Base-by-base conservation (phyloP, 176 grass and related monocot species). In the Dactylis glomerata region DNA sequence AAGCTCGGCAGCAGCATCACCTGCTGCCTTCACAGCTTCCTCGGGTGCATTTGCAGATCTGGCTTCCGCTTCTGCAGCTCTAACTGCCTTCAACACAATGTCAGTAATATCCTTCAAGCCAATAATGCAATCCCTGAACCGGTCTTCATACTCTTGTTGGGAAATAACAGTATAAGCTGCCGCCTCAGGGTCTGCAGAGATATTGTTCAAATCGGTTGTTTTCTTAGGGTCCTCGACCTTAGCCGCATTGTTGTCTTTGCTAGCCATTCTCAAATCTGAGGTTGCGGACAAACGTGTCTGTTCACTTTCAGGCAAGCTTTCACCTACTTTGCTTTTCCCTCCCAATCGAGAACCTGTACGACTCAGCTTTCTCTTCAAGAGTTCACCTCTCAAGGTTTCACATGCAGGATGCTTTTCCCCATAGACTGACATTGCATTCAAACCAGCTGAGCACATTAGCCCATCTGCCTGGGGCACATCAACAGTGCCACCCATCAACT, bases 1-100 rank as follows among this genome's bases (percentile, higher is more conserved):
- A 90, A 99, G 87, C 84, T 99, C 96, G 1, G 96, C 96, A 58
- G 96, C 96, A 81, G 96, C 96, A 92, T 99, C 96, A 65, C 93
- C 96, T 68, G 93, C 96, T 59, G 96, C 96, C 90, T 96, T 94
- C 37, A 95, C 86, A 81, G 96, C 93, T 54, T 99, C 96, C 69
- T 79, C 72, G 66, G 96, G 91, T 59, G 91, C 96, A 83, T 90
- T 90, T 78, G 91, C 93, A 69, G 86, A 77, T 80, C 83, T 92
- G 44, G 96, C 96, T 84, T 99, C 96, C 46, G 83, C 84, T 84
- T 96, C 96, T 65, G 96, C 96, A 70, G 96, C 93, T 90, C 82
- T 88, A 70, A 91, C 92, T 69, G 96, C 93, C 89, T 88, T 99
- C 83, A 90, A 88, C 65, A 99, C 96, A 68, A 96, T 96, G 38